Percentiles rank a stretch among this genome's conserved stretches.
Conservation (phyloP, 2,329 filamentous ascomycete species). For the Phyllosticta citrichinensis region DNA sequence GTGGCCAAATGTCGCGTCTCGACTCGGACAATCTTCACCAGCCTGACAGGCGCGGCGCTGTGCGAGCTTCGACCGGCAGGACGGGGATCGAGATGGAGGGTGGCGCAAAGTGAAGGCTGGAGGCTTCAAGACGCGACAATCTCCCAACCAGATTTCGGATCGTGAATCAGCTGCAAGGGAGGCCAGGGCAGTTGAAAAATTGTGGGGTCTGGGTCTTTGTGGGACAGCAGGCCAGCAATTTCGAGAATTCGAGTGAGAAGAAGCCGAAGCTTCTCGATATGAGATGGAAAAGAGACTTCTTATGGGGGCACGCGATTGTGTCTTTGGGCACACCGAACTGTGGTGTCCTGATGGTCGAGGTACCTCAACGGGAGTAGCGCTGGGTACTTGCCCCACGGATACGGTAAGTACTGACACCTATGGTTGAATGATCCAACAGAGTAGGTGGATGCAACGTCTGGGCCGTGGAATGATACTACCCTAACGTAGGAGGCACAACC, state of each 20-base stretch:
- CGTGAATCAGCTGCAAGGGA: conserved; percentile 23
- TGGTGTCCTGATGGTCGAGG: too few species aligned
- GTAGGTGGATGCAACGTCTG: not conserved
- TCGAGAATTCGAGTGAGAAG: not conserved
- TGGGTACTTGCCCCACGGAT: not conserved
- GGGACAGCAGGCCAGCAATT: not conserved
- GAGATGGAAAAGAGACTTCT: too few species aligned
- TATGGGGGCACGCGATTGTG: too few species aligned
- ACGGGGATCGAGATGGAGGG: conserved; percentile 14
- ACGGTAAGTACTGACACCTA: not conserved
- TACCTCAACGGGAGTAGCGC: not conserved
- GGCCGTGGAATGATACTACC: not conserved
- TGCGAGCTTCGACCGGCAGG: not conserved
- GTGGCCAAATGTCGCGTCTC: conserved; percentile 13
- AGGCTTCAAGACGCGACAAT: conserved; percentile 13
- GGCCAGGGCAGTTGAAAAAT: conserved; percentile 9
- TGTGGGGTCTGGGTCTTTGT: conserved; percentile 12
- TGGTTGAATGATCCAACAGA: not conserved
- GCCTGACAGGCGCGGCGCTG: conserved; percentile 11
- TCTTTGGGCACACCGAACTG: too few species aligned
- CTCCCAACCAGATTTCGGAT: conserved; percentile 18
- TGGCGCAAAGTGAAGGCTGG: conserved; percentile 10
- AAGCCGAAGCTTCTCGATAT: too few species aligned
- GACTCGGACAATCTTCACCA: conserved; percentile 9
- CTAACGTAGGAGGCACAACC: not conserved